Evolutionary conservation across 192 early-diverging fungal genomes (phyloP).

Genomic region (Coemansia pectinata): DNA sequence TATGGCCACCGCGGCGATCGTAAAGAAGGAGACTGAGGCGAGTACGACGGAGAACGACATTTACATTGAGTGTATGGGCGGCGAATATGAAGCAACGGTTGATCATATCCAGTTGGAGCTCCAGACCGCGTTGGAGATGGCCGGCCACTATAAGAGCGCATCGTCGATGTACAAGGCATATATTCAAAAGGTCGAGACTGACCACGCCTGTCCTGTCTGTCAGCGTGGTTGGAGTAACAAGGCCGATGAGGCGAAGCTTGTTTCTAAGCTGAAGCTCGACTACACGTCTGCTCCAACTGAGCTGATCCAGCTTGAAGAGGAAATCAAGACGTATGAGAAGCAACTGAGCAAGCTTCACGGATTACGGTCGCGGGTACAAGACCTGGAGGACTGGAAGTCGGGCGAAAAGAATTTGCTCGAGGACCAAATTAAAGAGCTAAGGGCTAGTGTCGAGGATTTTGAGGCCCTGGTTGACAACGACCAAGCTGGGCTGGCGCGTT

Average conservation of each 20-base stretch:
- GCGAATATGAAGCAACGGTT: constrained; percentile 27
- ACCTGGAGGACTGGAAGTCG: constrained; percentile 45
- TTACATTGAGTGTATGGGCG: constrained; percentile 15
- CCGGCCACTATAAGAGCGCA: constrained; percentile 56
- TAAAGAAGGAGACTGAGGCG: constrained; percentile 31
- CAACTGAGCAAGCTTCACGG: constrained; percentile 25
- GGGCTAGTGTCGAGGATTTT: constrained; percentile 32
- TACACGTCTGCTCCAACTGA: constrained; percentile 44
- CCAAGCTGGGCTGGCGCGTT: constrained; percentile 18
- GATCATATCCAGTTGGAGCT: constrained; percentile 45
- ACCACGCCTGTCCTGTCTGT: constrained; percentile 82
- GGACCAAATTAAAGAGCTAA: constrained; percentile 52
- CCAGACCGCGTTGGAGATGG: constrained; percentile 53
- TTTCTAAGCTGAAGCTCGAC: constrained; percentile 46
- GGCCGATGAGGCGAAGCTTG: constrained; percentile 44
- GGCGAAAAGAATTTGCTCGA: constrained; percentile 31
- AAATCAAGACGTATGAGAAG: constrained; percentile 25
- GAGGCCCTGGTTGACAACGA: constrained; percentile 12
- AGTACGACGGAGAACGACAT: constrained; percentile 18
- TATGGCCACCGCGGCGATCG: constrained; percentile 31
- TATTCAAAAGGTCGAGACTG: constrained; percentile 62
- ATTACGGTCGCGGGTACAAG: constrained; percentile 32
- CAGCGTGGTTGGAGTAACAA: constrained; percentile 66
- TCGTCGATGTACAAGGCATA: constrained; percentile 67
- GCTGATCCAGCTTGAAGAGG: constrained; percentile 34